These are phyloP conservation scores for Aspergillus wentii DNA, from an alignment of 495 filamentous ascomycete species.

Conservation along the genomic window DNA sequence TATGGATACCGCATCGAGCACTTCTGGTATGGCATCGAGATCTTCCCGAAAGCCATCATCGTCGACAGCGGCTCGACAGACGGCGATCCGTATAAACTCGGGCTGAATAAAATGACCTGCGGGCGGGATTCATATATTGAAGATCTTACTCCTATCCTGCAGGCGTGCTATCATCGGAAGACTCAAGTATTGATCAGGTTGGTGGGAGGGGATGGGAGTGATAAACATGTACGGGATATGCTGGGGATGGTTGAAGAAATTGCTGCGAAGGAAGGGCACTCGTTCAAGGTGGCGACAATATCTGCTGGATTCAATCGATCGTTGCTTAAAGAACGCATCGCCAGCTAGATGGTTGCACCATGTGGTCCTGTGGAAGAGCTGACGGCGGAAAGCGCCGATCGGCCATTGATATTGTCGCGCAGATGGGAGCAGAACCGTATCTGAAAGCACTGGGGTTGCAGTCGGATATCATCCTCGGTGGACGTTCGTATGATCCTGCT, in stretches of 20 bases:
- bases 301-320: conserved; percentile 27
- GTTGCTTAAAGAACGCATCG: too few relatives aligned
- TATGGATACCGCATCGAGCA: conserved; percentile 33
- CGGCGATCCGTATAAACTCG: conserved; percentile 40
- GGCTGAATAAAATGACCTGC: conserved; percentile 26
- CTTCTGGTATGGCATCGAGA: too few relatives aligned
- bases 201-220: conserved; percentile 43
- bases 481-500: conserved; percentile 45
- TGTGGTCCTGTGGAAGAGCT: conserved; percentile 32
- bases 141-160: conserved; percentile 35
- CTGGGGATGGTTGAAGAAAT: conserved; percentile 29
- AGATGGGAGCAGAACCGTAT: conserved; percentile 22
- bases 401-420: conserved; percentile 24
- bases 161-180: conserved; percentile 17
- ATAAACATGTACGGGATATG: conserved; percentile 40
- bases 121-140: conserved; percentile 29
- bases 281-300: conserved; percentile 37
- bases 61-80: conserved; percentile 48
- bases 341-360: too few relatives aligned
- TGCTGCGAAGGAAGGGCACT: conserved; percentile 19
- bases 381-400: conserved; percentile 29
- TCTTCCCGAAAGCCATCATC: conserved; percentile 39
- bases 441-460: conserved; percentile 32
- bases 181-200: conserved; percentile 41
- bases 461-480: conserved; percentile 43